Conservation (phyloP, 140 eudicot genomes). For the Cichorium intybus region DNA sequence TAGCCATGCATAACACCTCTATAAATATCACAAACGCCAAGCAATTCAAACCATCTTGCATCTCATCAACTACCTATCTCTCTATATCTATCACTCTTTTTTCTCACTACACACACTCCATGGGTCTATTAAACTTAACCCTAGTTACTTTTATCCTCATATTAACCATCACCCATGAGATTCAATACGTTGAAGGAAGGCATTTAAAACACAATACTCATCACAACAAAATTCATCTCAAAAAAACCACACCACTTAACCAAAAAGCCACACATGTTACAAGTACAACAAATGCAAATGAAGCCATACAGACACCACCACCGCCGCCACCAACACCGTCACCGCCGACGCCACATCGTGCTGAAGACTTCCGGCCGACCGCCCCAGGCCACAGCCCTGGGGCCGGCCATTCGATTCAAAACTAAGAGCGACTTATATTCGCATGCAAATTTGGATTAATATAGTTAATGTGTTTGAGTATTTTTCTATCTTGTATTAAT, state of each 20-base stretch:
- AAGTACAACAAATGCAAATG: constrained; percentile 11
- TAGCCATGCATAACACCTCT: constrained; percentile 26
- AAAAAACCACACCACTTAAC: not conserved
- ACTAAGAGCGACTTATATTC: constrained; percentile 15
- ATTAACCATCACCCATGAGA: constrained; percentile 10
- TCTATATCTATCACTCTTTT: not conserved
- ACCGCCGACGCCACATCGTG: constrained; percentile 24
- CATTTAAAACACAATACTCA: constrained; percentile 10
- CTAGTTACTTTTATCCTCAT: constrained; percentile 25
- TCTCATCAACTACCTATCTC: not conserved
- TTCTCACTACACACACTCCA: not conserved
- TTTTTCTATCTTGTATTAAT: constrained; percentile 5
- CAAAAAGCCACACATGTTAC: not conserved
- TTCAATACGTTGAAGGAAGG: constrained; percentile 22
- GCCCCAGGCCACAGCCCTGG: constrained; percentile 43
- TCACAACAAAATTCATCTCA: constrained; percentile 11
- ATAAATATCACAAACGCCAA: constrained; percentile 20
- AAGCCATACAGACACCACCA: constrained; percentile 10
- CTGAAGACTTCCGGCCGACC: constrained; percentile 40
- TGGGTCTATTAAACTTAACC: constrained; percentile 31
- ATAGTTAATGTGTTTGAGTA: not conserved
- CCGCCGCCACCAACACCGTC: constrained; percentile 7
- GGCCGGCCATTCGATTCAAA: constrained; percentile 35
- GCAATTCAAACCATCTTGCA: constrained; percentile 18
- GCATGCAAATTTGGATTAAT: constrained; percentile 9